These are phyloP conservation scores for Podospora tetraspora DNA, from an alignment of 495 filamentous ascomycete genomes.

Conservation along the genomic window DNA sequence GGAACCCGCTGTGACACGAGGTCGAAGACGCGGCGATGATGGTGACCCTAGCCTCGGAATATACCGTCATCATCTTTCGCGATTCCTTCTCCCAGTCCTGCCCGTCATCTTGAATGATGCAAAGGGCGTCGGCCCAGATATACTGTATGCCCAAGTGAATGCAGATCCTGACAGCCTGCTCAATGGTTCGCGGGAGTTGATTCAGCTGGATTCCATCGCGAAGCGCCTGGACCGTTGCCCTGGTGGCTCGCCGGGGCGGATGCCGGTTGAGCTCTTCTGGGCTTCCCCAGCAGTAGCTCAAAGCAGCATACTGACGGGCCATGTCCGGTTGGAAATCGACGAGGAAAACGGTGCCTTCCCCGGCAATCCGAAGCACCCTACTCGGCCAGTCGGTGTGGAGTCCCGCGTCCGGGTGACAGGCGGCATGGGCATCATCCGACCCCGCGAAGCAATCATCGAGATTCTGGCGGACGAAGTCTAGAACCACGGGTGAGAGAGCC, in stretches of 20 bases:
- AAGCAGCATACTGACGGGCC: not conserved
- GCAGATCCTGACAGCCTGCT: not conserved
- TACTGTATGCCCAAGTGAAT: not conserved
- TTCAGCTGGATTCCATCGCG: not conserved
- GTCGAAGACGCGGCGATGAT: constrained; percentile 4
- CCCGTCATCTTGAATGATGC: not conserved
- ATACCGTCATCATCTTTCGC: constrained; percentile 2
- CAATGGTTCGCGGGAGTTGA: not conserved
- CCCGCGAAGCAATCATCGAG: not conserved
- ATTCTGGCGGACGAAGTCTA: not conserved
- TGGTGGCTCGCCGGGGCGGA: not conserved
- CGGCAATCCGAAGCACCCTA: not conserved
- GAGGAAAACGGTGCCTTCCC: not conserved
- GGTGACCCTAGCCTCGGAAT: constrained; percentile 1
- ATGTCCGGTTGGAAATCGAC: not conserved
- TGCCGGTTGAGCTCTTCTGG: not conserved
- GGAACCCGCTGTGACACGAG: constrained; percentile 3
- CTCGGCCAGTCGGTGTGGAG: not conserved
- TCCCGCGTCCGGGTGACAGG: not conserved
- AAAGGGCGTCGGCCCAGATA: not conserved
- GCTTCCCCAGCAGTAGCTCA: constrained; percentile 7
- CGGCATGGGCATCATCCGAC: not conserved
- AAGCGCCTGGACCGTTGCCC: not conserved
- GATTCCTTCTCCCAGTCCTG: constrained; percentile 1
- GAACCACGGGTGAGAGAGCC: not conserved